Conservation (phyloP, 108 stramenopile genomes). For the Conticribra weissflogii region DNA sequence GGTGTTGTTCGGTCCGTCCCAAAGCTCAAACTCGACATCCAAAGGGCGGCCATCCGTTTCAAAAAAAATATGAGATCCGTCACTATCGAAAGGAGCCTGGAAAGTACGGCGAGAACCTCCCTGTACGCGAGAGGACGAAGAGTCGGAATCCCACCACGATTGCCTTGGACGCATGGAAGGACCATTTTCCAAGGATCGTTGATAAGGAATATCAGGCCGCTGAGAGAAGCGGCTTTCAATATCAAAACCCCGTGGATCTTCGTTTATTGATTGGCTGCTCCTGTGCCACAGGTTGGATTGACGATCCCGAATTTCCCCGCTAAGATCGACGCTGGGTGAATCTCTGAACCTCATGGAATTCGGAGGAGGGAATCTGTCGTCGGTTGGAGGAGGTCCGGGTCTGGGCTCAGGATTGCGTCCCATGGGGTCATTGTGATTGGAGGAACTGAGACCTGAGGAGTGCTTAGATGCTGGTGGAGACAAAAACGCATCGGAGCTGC, state of each 20-base stretch:
- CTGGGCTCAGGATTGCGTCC: neutral
- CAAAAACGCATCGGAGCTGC: conserved; percentile 12
- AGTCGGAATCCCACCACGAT: conserved; percentile 36
- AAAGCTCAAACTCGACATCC: conserved; percentile 45
- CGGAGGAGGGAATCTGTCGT: neutral
- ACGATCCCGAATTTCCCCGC: conserved; percentile 14
- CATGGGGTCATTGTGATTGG: conserved; percentile 4
- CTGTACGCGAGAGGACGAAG: conserved; percentile 29
- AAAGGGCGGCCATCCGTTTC: conserved; percentile 53
- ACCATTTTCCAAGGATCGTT: neutral
- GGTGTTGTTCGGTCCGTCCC: conserved; percentile 63
- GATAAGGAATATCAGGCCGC: conserved; percentile 11
- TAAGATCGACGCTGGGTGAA: conserved; percentile 29
- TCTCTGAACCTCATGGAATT: conserved; percentile 3
- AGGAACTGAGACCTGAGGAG: neutral
- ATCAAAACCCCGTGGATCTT: conserved; percentile 41
- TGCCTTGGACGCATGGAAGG: conserved; percentile 9
- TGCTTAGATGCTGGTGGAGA: neutral
- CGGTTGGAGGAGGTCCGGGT: neutral
- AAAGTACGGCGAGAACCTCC: conserved; percentile 43
- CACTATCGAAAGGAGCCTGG: conserved; percentile 21
- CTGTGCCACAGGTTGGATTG: conserved; percentile 32
- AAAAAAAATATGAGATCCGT: conserved; percentile 35
- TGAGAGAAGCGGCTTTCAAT: conserved; percentile 37
- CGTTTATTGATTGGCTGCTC: conserved; percentile 30